A percentile compares a stretch with the other conserved stretches of the same genome.
These are phyloP conservation scores for Trichoderma cornu-damae DNA, from an alignment of 2,329 filamentous ascomycete genomes.

Conservation along the genomic window DNA sequence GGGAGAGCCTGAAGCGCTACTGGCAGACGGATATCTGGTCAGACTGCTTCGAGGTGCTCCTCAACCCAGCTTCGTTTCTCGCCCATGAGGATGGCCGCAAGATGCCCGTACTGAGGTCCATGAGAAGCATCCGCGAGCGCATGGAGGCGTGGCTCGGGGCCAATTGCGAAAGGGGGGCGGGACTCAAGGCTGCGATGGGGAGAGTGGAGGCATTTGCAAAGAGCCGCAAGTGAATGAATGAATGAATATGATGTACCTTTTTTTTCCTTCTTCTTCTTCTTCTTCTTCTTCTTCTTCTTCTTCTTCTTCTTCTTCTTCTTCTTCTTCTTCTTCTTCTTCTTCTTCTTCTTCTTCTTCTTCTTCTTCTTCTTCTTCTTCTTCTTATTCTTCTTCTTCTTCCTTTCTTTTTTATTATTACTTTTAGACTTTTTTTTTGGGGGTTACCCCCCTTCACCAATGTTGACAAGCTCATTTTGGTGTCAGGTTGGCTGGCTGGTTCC, in stretches of 20 bases:
- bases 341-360: neutral
- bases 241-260: neutral
- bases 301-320: too few relatives aligned
- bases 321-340: too few relatives aligned
- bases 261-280: neutral
- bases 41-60: conserved; percentile 73
- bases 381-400: too few relatives aligned
- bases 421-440: too few relatives aligned
- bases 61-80: conserved; percentile 72
- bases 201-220: conserved; percentile 53
- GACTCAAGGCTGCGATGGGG: conserved; percentile 64
- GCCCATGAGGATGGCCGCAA: conserved; percentile 58
- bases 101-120: conserved; percentile 68
- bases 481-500: neutral
- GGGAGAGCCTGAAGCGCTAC: conserved; percentile 84
- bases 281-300: neutral
- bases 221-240: conserved; percentile 28
- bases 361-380: neutral
- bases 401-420: neutral
- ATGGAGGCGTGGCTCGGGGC: conserved; percentile 81
- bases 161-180: conserved; percentile 75
- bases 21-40: conserved; percentile 94
- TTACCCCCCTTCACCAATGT: neutral
- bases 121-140: conserved; percentile 62
- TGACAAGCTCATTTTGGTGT: neutral